A percentile compares a stretch with the other conserved stretches of the same genome.
Evolutionary conservation across 2,329 filamentous ascomycete species (phyloP).

Genomic region (Endothia cerciana): DNA sequence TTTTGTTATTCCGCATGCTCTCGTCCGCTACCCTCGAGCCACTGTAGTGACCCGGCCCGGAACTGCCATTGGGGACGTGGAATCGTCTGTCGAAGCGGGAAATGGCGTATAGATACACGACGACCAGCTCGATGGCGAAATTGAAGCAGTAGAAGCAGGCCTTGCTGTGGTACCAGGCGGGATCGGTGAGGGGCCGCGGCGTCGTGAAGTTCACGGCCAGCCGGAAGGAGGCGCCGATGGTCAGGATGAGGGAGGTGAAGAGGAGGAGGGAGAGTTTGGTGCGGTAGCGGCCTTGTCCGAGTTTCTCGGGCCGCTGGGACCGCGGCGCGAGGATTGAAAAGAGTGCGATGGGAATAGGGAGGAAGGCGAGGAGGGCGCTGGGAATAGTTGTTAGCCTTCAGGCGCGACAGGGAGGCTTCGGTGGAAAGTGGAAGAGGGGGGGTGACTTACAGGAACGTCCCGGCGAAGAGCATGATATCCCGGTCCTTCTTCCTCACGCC

Average conservation of each 20-base stretch:
- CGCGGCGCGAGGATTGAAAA: conserved; percentile 52
- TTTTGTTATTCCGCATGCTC: no score
- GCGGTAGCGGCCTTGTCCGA: conserved; percentile 68
- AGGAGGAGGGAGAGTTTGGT: conserved; percentile 70
- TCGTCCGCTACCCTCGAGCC: conserved; percentile 10
- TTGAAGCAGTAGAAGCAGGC: conserved; percentile 81
- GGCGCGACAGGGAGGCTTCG: neutral
- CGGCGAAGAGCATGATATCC: conserved; percentile 65
- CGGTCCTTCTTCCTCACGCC: conserved; percentile 56
- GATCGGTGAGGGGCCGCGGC: conserved; percentile 49
- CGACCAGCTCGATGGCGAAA: conserved; percentile 73
- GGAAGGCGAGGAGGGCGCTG: conserved; percentile 62
- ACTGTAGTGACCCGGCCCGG: conserved; percentile 26
- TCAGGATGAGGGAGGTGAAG: conserved; percentile 61
- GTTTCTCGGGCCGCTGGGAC: conserved; percentile 53
- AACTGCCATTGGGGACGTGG: conserved; percentile 46
- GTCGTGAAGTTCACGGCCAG: conserved; percentile 60
- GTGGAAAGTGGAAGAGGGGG: conserved; percentile 63
- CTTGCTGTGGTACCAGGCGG: conserved; percentile 73
- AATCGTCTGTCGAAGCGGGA: conserved; percentile 76
- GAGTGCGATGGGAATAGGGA: conserved; percentile 63
- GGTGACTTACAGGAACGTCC: conserved; percentile 64
- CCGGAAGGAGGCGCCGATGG: conserved; percentile 72
- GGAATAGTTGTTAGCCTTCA: neutral
- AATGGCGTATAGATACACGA: conserved; percentile 69